Conservation (phyloP, 768 basidiomycete species). For the Cystofilobasidium macerans region DNA sequence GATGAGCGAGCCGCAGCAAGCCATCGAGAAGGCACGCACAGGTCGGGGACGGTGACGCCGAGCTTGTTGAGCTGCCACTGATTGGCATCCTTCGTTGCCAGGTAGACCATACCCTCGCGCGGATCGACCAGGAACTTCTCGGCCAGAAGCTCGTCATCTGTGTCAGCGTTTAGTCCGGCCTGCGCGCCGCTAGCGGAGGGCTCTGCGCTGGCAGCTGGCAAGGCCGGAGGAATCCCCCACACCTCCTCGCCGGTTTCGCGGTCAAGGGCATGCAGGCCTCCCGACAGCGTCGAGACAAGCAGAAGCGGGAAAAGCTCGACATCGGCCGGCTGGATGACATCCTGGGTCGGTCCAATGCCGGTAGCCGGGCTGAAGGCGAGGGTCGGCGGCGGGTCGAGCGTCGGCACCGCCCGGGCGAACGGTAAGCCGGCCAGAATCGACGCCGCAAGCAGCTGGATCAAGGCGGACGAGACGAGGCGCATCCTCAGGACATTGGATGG, state of each 20-base stretch:
- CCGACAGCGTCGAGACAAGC: conserved; percentile 84
- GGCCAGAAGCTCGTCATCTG: conserved; percentile 53
- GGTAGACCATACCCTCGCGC: conserved; percentile 14
- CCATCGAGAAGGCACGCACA: conserved; percentile 38
- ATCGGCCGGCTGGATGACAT: neutral
- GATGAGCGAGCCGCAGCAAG: neutral
- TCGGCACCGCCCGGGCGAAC: neutral
- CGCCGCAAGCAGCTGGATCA: neutral
- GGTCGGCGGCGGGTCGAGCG: conserved; percentile 17
- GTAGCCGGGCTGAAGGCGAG: neutral
- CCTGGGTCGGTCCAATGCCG: neutral
- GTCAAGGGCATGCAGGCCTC: conserved; percentile 86
- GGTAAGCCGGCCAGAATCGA: neutral
- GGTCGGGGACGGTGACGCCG: conserved; percentile 79
- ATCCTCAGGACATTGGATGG: too few relatives aligned
- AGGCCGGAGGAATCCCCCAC: conserved; percentile 58
- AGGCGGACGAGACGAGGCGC: neutral
- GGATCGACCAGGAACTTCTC: conserved; percentile 25
- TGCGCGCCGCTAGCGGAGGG: conserved; percentile 17
- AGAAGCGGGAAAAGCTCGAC: conserved; percentile 42
- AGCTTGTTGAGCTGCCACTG: conserved; percentile 56
- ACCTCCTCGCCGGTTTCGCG: conserved; percentile 66
- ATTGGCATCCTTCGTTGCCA: neutral
- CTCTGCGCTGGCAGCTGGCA: conserved; percentile 32
- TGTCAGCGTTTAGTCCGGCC: conserved; percentile 33